Conservation (phyloP, 2,329 filamentous ascomycete species). For the Harringtonia aguacate region DNA sequence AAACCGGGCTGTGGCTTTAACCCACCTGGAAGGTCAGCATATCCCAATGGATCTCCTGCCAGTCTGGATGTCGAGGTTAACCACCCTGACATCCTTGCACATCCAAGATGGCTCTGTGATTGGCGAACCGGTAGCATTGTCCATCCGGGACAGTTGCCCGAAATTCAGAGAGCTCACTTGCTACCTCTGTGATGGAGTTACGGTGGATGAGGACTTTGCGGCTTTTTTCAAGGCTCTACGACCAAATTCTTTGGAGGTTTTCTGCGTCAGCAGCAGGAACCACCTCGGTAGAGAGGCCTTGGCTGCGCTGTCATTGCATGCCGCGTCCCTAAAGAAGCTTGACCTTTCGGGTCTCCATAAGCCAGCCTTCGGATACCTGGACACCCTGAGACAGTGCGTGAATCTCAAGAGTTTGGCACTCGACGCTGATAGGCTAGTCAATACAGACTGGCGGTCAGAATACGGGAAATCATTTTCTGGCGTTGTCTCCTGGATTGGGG, state of each 20-base stretch:
- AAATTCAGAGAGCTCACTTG: conserved; percentile 50
- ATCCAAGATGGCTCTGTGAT: conserved; percentile 52
- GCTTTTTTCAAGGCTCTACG: conserved; percentile 45
- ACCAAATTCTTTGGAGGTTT: conserved; percentile 44
- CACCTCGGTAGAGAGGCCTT: conserved; percentile 44
- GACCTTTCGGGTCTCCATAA: conserved; percentile 19
- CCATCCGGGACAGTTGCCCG: conserved; percentile 48
- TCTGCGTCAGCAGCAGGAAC: conserved; percentile 47
- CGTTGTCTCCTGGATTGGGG: conserved; percentile 20
- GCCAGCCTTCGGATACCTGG: conserved; percentile 18
- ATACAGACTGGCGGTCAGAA: conserved; percentile 12
- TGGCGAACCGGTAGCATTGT: conserved; percentile 37
- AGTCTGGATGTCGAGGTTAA: conserved; percentile 47
- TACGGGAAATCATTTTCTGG: conserved; percentile 16
- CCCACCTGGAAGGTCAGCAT: conserved; percentile 42
- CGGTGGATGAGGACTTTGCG: conserved; percentile 47
- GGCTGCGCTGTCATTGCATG: conserved; percentile 36
- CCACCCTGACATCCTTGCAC: conserved; percentile 46
- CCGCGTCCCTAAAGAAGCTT: conserved; percentile 22
- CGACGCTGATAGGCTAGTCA: conserved; percentile 15
- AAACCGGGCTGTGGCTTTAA: conserved; percentile 39
- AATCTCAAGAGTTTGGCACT: conserved; percentile 23
- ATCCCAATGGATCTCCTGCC: conserved; percentile 41
- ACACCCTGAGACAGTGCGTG: conserved; percentile 21
- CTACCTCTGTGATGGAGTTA: conserved; percentile 30